Conservation (phyloP, 208 protist species). For the Tritrichomonas foetus region DNA sequence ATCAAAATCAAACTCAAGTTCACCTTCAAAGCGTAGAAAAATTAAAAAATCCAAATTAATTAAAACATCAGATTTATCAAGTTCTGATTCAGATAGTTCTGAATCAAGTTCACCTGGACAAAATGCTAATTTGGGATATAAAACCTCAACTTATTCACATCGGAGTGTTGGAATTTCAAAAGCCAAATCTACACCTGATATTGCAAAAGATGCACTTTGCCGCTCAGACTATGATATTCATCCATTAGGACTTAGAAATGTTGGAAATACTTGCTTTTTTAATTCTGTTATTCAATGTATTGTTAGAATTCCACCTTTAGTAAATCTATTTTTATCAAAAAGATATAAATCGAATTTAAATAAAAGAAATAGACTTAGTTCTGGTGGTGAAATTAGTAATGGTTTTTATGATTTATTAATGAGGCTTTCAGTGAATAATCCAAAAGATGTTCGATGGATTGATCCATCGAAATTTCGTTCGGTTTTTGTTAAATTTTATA, state of each 20-base stretch:
- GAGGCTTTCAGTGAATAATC: conserved; percentile 37
- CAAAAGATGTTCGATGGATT: neutral
- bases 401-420: conserved; percentile 46
- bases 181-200: too few species aligned
- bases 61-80: too few species aligned
- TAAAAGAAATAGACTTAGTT: conserved; percentile 43
- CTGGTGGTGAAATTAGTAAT: conserved; percentile 42
- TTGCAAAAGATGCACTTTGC: too few species aligned
- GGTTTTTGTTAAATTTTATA: neutral
- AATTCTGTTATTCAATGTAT: conserved; percentile 9
- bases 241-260: neutral
- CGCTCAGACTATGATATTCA: too few species aligned
- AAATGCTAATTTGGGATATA: too few species aligned
- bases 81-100: too few species aligned
- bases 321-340: neutral
- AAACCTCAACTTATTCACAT: too few species aligned
- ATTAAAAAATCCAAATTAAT: too few species aligned
- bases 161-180: too few species aligned
- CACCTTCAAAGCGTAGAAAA: too few species aligned
- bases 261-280: conserved; percentile 19
- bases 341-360: neutral
- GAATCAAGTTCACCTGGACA: too few species aligned
- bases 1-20: too few species aligned
- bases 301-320: conserved; percentile 17
- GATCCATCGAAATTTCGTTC: conserved; percentile 40